Conservation (phyloP, 2,329 filamentous ascomycete genomes). For the Tolypocladium tropicale region DNA sequence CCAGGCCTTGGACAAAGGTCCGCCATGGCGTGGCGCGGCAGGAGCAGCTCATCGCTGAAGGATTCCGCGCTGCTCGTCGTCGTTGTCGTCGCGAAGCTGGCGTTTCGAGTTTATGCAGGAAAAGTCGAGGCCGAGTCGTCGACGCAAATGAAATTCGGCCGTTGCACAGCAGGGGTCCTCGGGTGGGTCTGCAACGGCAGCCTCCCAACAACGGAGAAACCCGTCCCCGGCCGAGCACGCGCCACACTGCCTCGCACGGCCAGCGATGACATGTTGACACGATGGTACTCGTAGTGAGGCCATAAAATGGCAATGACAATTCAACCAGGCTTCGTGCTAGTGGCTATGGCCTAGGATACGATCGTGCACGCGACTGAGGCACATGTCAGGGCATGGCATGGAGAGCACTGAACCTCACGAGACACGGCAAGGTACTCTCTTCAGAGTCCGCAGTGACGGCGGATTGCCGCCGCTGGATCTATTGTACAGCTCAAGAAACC, state of each 20-base stretch:
- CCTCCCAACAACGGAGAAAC: neutral
- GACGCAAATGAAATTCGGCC: neutral
- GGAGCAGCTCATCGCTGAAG: conserved; percentile 32
- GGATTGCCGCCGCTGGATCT: neutral
- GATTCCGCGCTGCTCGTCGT: neutral
- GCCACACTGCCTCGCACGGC: neutral
- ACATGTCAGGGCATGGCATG: neutral
- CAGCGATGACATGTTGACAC: neutral
- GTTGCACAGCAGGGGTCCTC: neutral
- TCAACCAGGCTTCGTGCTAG: too few species aligned
- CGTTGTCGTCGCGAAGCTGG: conserved; percentile 1
- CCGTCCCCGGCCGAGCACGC: neutral
- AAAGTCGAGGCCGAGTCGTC: neutral
- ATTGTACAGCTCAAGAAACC: neutral
- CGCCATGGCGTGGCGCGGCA: conserved; percentile 35
- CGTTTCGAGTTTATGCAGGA: neutral
- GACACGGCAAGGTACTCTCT: neutral
- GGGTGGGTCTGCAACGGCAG: neutral
- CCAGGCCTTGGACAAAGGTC: conserved; percentile 37
- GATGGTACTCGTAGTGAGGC: neutral
- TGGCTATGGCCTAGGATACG: too few species aligned
- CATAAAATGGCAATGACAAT: neutral
- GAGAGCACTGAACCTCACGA: neutral
- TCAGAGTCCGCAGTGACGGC: neutral
- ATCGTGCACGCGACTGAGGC: neutral